Base-by-base conservation (phyloP, 192 early-diverging fungal species). In the Coemansia sp. region DNA sequence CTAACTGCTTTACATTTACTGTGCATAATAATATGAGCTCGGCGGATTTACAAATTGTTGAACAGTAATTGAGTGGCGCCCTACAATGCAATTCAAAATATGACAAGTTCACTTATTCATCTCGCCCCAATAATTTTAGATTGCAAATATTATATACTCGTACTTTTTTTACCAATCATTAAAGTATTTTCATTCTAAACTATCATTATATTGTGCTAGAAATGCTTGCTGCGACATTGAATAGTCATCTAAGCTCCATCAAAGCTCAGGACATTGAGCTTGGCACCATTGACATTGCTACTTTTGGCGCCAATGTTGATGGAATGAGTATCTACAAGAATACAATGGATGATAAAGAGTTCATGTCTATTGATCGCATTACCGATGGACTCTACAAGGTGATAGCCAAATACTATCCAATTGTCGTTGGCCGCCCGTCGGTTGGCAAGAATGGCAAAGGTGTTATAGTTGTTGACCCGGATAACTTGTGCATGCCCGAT, bases 331-430 rank as follows among this genome's bases (percentile, higher is more conserved):
- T 81, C 21, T 81, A 69, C 66, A 56, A 63, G 47, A 72, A 69
- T 45, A 52, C 15, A 1, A 10, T 5, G 7, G 23, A 19, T n/a
- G 48, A 45, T 12, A 3, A 58, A 11, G 56, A 66, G 12, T 81
- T 72, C 53, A 81, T 81, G 78, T 37, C 69, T 4, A 5, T 63
- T 2, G 63, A 72, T 49, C 51, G 60, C 27, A 63, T 81, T 32
- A 41, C 51, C 2, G 66, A 63, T 19, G 70, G 78, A 32, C 57
- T 81, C 17, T 63, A 37, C 37, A 62, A 50, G 50, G 56, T 81
- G 8, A 58, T 62, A 10, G 78, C 69, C n/a, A 66, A 81, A 43
- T 59, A 81, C 59, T 81, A 81, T n/a, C 78, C 78, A 0, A 57
- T 81, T 12, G 17, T 81, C 15, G 60, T 69, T 21, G 78, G 72